Base-by-base conservation (phyloP, 768 basidiomycete genomes). In the Panaeolus papilionaceus region DNA sequence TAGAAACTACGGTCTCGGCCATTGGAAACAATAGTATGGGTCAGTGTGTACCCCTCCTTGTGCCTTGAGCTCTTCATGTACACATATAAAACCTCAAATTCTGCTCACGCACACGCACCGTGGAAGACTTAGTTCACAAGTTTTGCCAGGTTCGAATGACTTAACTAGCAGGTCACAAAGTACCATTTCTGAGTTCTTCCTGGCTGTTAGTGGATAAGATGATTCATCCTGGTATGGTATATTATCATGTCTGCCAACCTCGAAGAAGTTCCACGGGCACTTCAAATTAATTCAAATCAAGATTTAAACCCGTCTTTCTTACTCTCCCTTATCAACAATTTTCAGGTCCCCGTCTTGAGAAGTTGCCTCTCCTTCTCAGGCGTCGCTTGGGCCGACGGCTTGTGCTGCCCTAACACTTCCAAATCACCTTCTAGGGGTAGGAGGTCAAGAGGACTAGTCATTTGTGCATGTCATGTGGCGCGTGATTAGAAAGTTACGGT, bases 311-410 rank as follows among this genome's bases (percentile, higher is more conserved):
- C 28, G 37, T 37, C 54, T 33, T 58, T 58, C 9, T 58, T 37
- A 58, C 54, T 58, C 54, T 23, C 47, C n/a, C 33, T 58, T 5
- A 33, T 58, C 54, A 58, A 33, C 14, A 16, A 23, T 7, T 28
- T 58, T 58, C 54, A 58, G 54, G 54, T 58, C 54, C 54, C 54
- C 54, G 54, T 58, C 54, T 58, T 12, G 28, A 58, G 54, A 58
- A 58, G 54, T 11, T 14, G 3, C 54, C 6, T 58, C 6, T 11
- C 33, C 54, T 58, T 58, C 54, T 58, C 54, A 18, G 23, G 54
- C 26, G 33, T 16, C 33, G 14, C 28, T 58, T 26, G 16, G 54
- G 54, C 54, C 54, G 54, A n/a, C 54, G 54, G 54, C 54, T 58
- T 58, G 54, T 33, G 11, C 26, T 51, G n/a, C 18, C 47, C 26